A percentile compares a stretch with the other conserved stretches of the same genome.
phyloP scores from a whole-genome alignment of 2,329 filamentous ascomycete genomes.

The Acrodontium crateriforme region DNA sequence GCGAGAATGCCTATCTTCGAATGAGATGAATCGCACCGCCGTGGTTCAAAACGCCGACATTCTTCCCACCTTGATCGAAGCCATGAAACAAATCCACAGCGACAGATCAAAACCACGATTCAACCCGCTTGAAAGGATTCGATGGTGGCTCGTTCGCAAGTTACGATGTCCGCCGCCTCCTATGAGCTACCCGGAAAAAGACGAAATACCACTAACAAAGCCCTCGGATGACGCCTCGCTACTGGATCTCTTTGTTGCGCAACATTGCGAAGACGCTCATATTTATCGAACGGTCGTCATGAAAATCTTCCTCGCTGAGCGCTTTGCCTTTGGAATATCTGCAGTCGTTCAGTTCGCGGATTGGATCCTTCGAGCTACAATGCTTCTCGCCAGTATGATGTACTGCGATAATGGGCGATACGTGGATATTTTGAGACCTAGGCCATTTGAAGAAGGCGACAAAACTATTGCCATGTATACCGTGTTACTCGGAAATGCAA shows the following conservation, averaged over 20 bases:
- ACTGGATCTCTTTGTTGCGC: slow-evolving; percentile 26
- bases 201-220: slow-evolving; percentile 25
- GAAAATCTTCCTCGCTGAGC: slow-evolving; percentile 30
- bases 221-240: too few species aligned
- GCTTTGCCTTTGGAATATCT: slow-evolving; percentile 25
- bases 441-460: slow-evolving; percentile 10
- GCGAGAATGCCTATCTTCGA: slow-evolving; percentile 38
- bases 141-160: slow-evolving; percentile 25
- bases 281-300: slow-evolving; percentile 25
- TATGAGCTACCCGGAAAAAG: slow-evolving; percentile 22
- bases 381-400: slow-evolving; percentile 13
- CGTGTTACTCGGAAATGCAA: slow-evolving; percentile 13
- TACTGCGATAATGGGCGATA: slow-evolving; percentile 9
- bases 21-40: slow-evolving; percentile 44
- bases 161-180: slow-evolving; percentile 28
- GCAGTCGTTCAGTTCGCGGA: slow-evolving; percentile 19
- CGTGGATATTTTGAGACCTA: slow-evolving; percentile 16
- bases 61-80: slow-evolving; percentile 33
- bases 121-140: slow-evolving; percentile 12
- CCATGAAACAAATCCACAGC: slow-evolving; percentile 7
- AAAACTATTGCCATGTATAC: slow-evolving; percentile 5
- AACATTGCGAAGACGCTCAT: slow-evolving; percentile 9
- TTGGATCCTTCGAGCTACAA: slow-evolving; percentile 11
- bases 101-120: neutral
- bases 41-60: slow-evolving; percentile 42